phyloP scores from a whole-genome alignment of 2,329 filamentous ascomycete species.

The Scolecobasidium constrictum region DNA sequence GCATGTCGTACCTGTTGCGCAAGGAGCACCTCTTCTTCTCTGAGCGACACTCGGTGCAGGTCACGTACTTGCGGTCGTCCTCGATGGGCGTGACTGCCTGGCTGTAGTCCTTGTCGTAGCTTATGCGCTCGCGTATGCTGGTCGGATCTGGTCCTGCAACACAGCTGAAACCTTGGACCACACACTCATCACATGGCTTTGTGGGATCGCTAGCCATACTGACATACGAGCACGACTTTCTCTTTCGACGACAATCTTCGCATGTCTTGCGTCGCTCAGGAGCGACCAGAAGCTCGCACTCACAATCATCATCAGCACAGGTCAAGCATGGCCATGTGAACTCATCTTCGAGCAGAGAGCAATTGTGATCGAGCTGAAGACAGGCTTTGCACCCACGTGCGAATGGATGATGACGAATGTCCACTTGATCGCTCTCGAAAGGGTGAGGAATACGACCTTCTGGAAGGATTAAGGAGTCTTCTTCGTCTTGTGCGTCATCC shows the following conservation, averaged over 20 bases:
- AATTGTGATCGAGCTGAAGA: background rate
- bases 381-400: slow-evolving; percentile 1
- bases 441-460: background rate
- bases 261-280: background rate
- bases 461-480: background rate
- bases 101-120: background rate
- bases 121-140: slow-evolving; percentile 1
- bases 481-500: background rate
- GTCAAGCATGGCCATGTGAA: slow-evolving; percentile 1
- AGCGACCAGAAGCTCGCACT: background rate
- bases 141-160: background rate
- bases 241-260: background rate
- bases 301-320: background rate
- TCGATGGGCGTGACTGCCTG: background rate
- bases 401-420: slow-evolving; percentile 1
- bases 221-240: background rate
- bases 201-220: slow-evolving; percentile 2
- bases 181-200: slow-evolving; percentile 4
- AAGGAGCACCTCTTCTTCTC: slow-evolving; percentile 1
- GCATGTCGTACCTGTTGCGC: background rate
- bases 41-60: background rate
- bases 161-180: background rate
- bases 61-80: background rate
- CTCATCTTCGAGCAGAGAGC: slow-evolving; percentile 2
- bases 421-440: background rate